These are phyloP conservation scores for Ganoderma meredithae DNA, from an alignment of 1,284 basidiomycete species.

Conservation along the genomic window DNA sequence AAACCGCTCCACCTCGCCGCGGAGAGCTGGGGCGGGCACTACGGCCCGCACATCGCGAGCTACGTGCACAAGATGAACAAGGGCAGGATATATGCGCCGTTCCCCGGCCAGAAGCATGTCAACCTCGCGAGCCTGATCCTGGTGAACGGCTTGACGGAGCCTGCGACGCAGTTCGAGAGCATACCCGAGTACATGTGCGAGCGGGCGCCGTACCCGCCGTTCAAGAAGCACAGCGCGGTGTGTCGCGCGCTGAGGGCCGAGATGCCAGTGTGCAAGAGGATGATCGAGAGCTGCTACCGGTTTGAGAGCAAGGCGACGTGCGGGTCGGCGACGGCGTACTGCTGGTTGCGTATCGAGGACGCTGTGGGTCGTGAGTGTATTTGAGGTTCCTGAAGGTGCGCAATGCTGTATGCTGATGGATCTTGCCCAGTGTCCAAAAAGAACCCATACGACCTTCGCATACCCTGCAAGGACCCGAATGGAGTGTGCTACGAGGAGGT, in stretches of 20 bases:
- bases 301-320: constrained; percentile 65
- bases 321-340: constrained; percentile 68
- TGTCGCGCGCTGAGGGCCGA: constrained; percentile 71
- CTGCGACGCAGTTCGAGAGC: constrained; percentile 75
- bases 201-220: constrained; percentile 70
- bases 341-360: constrained; percentile 62
- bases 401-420: neutral
- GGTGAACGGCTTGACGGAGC: constrained; percentile 86
- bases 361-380: constrained; percentile 60
- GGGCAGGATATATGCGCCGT: constrained; percentile 50
- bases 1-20: constrained; percentile 77
- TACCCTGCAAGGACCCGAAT: constrained; percentile 72
- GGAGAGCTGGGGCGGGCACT: constrained; percentile 84
- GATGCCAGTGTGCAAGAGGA: constrained; percentile 63
- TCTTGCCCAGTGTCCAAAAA: constrained; percentile 58
- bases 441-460: constrained; percentile 88
- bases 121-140: constrained; percentile 84
- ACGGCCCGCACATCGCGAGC: constrained; percentile 80
- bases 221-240: constrained; percentile 69
- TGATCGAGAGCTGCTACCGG: constrained; percentile 66
- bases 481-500: constrained; percentile 81
- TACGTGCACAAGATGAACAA: constrained; percentile 82
- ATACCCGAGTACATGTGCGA: constrained; percentile 87
- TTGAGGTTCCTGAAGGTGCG: neutral
- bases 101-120: constrained; percentile 58